phyloP scores from a whole-genome alignment of 129 eudicot genomes.

The Kitagawia praeruptora region DNA sequence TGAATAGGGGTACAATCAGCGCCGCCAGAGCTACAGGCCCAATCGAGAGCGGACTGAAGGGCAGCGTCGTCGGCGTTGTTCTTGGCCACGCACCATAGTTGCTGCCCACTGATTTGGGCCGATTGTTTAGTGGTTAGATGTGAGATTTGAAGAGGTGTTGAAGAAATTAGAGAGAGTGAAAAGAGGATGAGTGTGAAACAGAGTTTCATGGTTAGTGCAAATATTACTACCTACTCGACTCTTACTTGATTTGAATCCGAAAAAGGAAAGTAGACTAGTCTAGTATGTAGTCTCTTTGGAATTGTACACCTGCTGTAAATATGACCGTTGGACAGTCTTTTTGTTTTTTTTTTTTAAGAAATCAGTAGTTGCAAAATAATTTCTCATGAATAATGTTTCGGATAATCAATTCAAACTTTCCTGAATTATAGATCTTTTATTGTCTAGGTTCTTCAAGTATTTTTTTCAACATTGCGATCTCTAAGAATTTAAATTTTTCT shows the following conservation, averaged over 20 bases:
- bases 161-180: conserved; percentile 16
- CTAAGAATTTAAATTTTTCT: too few relatives aligned
- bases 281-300: not conserved
- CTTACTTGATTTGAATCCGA: not conserved
- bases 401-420: too few relatives aligned
- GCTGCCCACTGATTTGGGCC: conserved; percentile 26
- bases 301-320: not conserved
- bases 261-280: too few relatives aligned
- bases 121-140: conserved; percentile 7
- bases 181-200: conserved; percentile 14
- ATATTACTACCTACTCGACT: too few relatives aligned
- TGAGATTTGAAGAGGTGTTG: conserved; percentile 6
- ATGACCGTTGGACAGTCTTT: not conserved
- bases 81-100: conserved; percentile 93
- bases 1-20: conserved; percentile 75
- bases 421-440: too few relatives aligned
- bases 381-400: too few relatives aligned
- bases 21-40: conserved; percentile 89
- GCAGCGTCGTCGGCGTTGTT: conserved; percentile 89
- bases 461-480: too few relatives aligned
- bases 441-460: too few relatives aligned
- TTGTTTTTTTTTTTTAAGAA: too few relatives aligned
- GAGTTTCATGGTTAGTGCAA: not conserved
- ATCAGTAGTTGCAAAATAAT: too few relatives aligned
- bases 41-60: conserved; percentile 64